Percentiles rank a stretch among this genome's conserved stretches.
Conservation (phyloP, 73 alveolate species). For the Symbiodinium pilosum region DNA sequence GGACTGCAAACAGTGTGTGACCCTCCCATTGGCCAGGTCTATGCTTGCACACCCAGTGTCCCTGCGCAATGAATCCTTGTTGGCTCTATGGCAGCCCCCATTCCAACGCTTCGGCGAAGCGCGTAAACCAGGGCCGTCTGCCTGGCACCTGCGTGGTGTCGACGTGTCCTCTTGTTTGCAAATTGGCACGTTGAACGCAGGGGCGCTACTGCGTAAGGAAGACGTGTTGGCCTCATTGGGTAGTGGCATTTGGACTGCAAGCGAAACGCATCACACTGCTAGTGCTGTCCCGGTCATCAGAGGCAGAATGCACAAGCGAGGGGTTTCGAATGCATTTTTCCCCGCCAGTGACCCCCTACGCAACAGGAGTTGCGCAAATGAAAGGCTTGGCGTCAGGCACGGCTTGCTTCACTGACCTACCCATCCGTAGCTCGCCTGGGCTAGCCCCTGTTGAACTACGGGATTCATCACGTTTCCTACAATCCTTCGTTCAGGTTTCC, state of each 20-base stretch:
- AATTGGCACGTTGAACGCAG: background rate
- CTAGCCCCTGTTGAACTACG: background rate
- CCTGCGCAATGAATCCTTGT: too few species aligned
- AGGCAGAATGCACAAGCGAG: background rate
- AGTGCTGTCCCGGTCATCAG: background rate
- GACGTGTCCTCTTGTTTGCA: background rate
- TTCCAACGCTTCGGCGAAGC: background rate
- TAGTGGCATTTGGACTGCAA: background rate
- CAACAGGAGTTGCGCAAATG: background rate
- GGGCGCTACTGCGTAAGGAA: background rate
- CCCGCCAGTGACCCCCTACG: background rate
- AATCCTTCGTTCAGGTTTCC: background rate
- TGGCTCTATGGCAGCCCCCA: background rate
- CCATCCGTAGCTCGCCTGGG: background rate
- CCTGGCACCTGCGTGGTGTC: background rate
- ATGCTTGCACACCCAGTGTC: too few species aligned
- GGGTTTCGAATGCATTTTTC: background rate
- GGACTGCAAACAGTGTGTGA: too few species aligned
- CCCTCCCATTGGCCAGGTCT: too few species aligned
- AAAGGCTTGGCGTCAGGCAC: background rate
- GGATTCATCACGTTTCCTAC: background rate
- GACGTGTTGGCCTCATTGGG: background rate
- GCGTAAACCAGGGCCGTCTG: background rate
- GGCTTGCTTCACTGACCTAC: background rate
- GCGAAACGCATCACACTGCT: background rate